These are phyloP conservation scores for Croton laevigatus DNA, from an alignment of 441 rosid species.

Conservation along the genomic window DNA sequence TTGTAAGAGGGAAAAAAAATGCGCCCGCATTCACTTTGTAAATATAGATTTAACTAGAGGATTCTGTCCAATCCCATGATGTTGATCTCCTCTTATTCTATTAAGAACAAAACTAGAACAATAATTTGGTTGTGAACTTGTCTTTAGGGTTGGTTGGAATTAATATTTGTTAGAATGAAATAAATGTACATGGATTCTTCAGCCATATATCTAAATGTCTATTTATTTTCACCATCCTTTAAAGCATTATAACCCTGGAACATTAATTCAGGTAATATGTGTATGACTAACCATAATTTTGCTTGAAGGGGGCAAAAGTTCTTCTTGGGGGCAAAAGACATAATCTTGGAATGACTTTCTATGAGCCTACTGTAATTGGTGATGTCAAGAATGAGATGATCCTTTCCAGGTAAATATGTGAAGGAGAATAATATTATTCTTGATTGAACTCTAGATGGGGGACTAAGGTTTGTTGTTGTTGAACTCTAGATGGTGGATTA, in stretches of 20 bases:
- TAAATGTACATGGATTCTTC: background rate
- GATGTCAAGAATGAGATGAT: constrained; percentile 70
- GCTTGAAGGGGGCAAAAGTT: constrained; percentile 84
- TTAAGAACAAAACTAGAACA: background rate
- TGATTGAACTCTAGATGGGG: no score
- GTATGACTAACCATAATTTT: constrained; percentile 23
- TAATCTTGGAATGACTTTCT: constrained; percentile 87
- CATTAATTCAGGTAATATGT: constrained; percentile 7
- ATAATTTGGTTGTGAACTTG: background rate
- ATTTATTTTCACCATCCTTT: background rate
- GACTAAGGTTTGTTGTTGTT: no score
- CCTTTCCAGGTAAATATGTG: constrained; percentile 56
- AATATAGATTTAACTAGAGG: background rate
- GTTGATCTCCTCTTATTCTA: background rate
- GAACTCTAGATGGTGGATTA: no score
- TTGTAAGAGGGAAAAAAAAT: no score
- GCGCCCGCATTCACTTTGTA: background rate
- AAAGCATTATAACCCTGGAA: background rate
- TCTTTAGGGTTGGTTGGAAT: background rate
- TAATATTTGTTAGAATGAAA: background rate
- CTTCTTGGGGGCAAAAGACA: constrained; percentile 93
- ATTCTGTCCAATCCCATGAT: background rate
- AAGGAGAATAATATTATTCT: background rate
- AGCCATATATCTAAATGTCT: background rate
- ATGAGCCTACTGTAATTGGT: constrained; percentile 85